Percentiles rank a stretch among this genome's conserved stretches.
Conservation (phyloP, 2,329 filamentous ascomycete species). For the Nannizziopsis barbatae region DNA sequence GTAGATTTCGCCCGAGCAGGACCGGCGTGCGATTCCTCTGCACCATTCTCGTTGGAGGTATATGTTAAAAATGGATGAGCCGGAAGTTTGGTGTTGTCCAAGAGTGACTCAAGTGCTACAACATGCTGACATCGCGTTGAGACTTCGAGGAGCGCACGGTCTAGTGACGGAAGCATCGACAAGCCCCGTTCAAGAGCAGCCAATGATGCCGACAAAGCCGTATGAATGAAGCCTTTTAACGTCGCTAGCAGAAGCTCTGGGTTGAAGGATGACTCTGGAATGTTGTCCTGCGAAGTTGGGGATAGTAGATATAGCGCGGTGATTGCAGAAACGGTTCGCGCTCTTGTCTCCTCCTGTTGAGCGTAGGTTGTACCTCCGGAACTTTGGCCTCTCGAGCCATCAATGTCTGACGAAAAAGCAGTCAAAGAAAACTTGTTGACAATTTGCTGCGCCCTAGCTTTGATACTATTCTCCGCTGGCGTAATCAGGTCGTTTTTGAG, state of each 20-base stretch:
- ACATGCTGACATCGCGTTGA: constrained; percentile 80
- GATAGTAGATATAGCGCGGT: constrained; percentile 72
- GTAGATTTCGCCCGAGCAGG: constrained; percentile 16
- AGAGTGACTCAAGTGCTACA: constrained; percentile 70
- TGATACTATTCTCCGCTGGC: constrained; percentile 64
- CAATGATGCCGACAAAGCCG: constrained; percentile 66
- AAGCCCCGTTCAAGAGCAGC: constrained; percentile 64
- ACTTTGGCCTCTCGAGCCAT: constrained; percentile 17
- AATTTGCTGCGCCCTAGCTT: constrained; percentile 62
- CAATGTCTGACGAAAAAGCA: constrained; percentile 31
- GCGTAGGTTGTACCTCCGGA: constrained; percentile 41
- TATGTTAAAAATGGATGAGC: constrained; percentile 51
- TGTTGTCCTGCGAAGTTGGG: constrained; percentile 45
- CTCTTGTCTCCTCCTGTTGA: constrained; percentile 62
- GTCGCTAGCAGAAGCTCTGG: constrained; percentile 64
- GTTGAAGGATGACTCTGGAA: constrained; percentile 39
- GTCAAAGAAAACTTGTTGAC: constrained; percentile 75
- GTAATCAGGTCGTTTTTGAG: constrained; percentile 58
- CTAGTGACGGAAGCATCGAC: constrained; percentile 67
- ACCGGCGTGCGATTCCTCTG: constrained; percentile 8
- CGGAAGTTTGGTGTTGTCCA: constrained; percentile 57
- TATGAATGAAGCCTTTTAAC: constrained; percentile 71
- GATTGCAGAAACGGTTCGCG: constrained; percentile 61
- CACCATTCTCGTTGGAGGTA: constrained; percentile 18
- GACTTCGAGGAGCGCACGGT: constrained; percentile 70